phyloP scores from a whole-genome alignment of 306 rosid genomes.

The Pterocarpus santalinus region DNA sequence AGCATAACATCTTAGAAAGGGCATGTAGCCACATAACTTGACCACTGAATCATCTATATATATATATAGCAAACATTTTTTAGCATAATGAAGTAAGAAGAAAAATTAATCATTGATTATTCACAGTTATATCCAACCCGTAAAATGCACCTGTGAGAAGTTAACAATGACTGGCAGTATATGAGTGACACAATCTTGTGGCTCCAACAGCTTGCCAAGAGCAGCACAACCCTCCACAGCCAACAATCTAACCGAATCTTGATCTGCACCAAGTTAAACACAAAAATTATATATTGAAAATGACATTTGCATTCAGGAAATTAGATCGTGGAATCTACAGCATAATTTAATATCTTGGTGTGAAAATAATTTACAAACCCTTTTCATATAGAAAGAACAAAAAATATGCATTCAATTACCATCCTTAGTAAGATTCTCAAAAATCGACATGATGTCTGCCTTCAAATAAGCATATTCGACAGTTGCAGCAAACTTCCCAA shows the following conservation, averaged over 20 bases:
- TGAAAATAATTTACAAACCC: conserved; percentile 2
- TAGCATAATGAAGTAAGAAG: background rate
- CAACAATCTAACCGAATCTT: conserved; percentile 94
- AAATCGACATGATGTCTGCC: conserved; percentile 84
- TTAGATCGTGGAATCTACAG: conserved; percentile 35
- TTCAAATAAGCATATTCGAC: conserved; percentile 90
- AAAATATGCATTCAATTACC: conserved; percentile 59
- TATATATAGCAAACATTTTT: background rate
- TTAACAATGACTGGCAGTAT: conserved; percentile 93
- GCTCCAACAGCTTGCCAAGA: conserved; percentile 93
- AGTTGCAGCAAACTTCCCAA: conserved; percentile 95
- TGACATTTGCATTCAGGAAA: background rate
- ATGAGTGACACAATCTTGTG: conserved; percentile 93
- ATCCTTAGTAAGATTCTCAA: conserved; percentile 96
- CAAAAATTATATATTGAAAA: conserved; percentile 10
- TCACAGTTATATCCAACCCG: conserved; percentile 13
- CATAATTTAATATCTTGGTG: conserved; percentile 2
- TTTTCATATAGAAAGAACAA: conserved; percentile 20
- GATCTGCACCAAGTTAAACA: conserved; percentile 66
- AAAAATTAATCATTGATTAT: background rate
- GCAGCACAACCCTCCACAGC: conserved; percentile 99
- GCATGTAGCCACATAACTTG: conserved; percentile 17
- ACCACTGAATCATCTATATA: conserved; percentile 7
- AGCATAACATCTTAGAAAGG: too few relatives aligned
- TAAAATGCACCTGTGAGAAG: conserved; percentile 87